Evolutionary conservation across 768 basidiomycete genomes (phyloP).

Genomic region (Hortiboletus campestris): DNA sequence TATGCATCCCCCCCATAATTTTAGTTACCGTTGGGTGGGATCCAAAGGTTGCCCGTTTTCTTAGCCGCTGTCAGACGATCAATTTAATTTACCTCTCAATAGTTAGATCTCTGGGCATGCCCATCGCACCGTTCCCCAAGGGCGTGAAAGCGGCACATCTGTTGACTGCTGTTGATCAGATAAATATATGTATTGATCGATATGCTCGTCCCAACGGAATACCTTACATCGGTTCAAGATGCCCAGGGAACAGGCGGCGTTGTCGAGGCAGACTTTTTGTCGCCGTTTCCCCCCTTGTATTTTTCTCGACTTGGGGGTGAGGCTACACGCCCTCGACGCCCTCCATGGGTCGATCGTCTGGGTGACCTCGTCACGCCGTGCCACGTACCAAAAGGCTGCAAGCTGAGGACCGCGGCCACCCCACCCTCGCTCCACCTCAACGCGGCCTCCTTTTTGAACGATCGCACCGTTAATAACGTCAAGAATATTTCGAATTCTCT

Average conservation of each 20-base stretch:
- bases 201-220: not conserved
- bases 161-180: constrained; percentile 21
- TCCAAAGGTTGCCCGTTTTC: constrained; percentile 7
- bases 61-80: constrained; percentile 16
- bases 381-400: not conserved
- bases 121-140: constrained; percentile 2
- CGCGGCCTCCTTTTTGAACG: constrained; percentile 6
- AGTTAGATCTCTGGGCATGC: constrained; percentile 15
- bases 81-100: constrained; percentile 33
- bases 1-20: constrained; percentile 5
- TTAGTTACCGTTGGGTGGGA: constrained; percentile 16
- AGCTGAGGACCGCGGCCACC: constrained; percentile 1
- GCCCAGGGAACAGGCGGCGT: not conserved
- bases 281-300: not conserved
- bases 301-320: not conserved
- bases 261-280: not conserved
- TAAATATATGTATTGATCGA: constrained; percentile 23
- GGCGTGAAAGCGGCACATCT: constrained; percentile 15
- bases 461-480: constrained; percentile 17
- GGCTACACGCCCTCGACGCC: not conserved
- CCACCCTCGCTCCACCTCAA: constrained; percentile 9
- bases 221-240: constrained; percentile 2
- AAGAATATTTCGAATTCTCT: constrained; percentile 12
- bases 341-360: not conserved
- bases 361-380: constrained; percentile 1